Conservation (phyloP, 2,329 filamentous ascomycete species). For the Catunica adiposa region DNA sequence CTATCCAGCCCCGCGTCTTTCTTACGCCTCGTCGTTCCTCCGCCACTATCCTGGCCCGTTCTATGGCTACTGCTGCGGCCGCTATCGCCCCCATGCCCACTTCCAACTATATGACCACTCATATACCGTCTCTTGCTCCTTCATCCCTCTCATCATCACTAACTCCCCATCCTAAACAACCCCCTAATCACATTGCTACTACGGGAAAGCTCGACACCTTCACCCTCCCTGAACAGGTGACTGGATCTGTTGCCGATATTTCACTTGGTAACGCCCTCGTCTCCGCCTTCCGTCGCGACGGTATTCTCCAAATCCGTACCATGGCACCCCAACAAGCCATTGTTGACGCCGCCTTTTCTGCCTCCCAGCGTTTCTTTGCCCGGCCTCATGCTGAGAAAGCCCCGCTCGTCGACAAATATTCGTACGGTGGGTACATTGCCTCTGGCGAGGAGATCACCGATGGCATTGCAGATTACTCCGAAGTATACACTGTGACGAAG, state of each 20-base stretch:
- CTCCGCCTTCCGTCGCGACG: constrained; percentile 27
- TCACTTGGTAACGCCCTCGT: too few relatives aligned
- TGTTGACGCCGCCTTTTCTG: constrained; percentile 23
- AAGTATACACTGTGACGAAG: constrained; percentile 36
- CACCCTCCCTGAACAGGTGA: too few relatives aligned
- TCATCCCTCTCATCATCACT: too few relatives aligned
- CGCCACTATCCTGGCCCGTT: constrained; percentile 25
- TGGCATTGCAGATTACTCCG: constrained; percentile 33
- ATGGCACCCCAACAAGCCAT: constrained; percentile 21
- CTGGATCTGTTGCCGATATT: too few relatives aligned
- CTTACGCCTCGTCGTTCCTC: constrained; percentile 19
- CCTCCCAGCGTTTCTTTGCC: constrained; percentile 26
- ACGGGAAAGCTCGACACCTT: too few relatives aligned
- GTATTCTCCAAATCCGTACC: constrained; percentile 32
- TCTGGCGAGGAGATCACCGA: constrained; percentile 32
- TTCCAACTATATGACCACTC: too few relatives aligned
- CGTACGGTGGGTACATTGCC: constrained; percentile 33
- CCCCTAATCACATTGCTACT: too few relatives aligned
- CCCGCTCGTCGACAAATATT: constrained; percentile 27
- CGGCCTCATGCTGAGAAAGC: constrained; percentile 24
- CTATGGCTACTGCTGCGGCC: too few relatives aligned
- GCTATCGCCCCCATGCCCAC: too few relatives aligned
- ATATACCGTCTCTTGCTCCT: too few relatives aligned
- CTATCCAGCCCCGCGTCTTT: background rate
- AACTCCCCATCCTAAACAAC: too few relatives aligned